Conservation (phyloP, 2,329 filamentous ascomycete genomes). For the Phaeosphaeria sp. region DNA sequence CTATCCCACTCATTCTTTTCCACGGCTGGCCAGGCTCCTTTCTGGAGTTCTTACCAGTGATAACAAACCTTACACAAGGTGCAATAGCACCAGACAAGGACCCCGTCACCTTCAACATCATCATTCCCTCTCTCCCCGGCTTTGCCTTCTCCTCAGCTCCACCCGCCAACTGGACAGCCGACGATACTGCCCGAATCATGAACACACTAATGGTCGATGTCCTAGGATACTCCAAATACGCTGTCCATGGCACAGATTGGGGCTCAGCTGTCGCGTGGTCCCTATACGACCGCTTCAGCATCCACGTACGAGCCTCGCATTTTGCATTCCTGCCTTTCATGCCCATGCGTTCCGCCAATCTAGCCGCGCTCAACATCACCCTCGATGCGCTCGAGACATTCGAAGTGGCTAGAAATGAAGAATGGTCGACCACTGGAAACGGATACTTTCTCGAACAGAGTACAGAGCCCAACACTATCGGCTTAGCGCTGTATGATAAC, state of each 20-base stretch:
- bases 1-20: constrained; percentile 59
- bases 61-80: constrained; percentile 37
- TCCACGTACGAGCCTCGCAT: neutral
- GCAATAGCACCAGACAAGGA: neutral
- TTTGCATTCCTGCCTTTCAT: neutral
- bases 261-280: neutral
- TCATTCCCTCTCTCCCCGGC: neutral
- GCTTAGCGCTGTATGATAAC: neutral
- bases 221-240: neutral
- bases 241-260: neutral
- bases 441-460: neutral
- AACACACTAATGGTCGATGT: neutral
- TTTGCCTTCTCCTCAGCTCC: neutral
- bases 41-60: constrained; percentile 62
- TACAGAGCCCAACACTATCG: neutral
- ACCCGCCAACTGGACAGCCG: neutral
- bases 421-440: neutral
- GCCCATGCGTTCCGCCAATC: neutral
- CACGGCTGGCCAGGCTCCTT: constrained; percentile 64
- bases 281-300: neutral
- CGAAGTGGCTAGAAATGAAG: neutral
- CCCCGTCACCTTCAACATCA: neutral
- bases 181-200: neutral
- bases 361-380: neutral
- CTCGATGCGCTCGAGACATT: neutral